Evolutionary conservation across 1,284 basidiomycete genomes (phyloP).

Genomic region (Irpex sp.): DNA sequence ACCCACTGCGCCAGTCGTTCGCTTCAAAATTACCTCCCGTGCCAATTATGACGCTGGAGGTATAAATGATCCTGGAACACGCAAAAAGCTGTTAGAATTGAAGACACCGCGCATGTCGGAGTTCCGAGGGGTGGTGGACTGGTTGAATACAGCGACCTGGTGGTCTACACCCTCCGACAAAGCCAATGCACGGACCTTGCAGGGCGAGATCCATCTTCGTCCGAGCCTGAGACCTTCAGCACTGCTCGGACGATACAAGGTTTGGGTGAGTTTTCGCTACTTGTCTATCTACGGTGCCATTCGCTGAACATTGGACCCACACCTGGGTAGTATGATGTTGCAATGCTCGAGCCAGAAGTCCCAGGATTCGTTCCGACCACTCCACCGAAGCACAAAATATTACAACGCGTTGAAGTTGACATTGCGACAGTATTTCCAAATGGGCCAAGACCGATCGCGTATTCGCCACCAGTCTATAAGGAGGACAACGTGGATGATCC

Average conservation of each 20-base stretch:
- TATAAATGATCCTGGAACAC: background rate
- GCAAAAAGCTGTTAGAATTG: background rate
- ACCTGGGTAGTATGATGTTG: conserved; percentile 1
- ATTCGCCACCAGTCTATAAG: conserved; percentile 3
- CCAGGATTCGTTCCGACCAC: background rate
- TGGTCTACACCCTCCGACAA: conserved; percentile 1
- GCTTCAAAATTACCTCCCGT: background rate
- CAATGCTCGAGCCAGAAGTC: background rate
- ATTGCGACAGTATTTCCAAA: conserved; percentile 3
- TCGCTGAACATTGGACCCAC: background rate
- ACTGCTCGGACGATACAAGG: conserved; percentile 1
- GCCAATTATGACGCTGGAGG: conserved; percentile 2
- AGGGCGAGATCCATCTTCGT: conserved; percentile 2
- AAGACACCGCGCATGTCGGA: background rate
- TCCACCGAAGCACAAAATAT: background rate
- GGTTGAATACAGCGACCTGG: conserved; percentile 3
- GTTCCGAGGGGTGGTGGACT: conserved; percentile 1
- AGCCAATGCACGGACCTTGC: background rate
- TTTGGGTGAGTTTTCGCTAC: background rate
- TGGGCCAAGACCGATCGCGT: conserved; percentile 3
- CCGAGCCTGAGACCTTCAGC: conserved; percentile 1
- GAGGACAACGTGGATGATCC: background rate
- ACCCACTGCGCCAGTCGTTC: background rate
- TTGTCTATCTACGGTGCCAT: too few relatives aligned
- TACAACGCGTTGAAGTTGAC: background rate